phyloP scores from a whole-genome alignment of 1,284 basidiomycete species.

The Caloboletus firmus region DNA sequence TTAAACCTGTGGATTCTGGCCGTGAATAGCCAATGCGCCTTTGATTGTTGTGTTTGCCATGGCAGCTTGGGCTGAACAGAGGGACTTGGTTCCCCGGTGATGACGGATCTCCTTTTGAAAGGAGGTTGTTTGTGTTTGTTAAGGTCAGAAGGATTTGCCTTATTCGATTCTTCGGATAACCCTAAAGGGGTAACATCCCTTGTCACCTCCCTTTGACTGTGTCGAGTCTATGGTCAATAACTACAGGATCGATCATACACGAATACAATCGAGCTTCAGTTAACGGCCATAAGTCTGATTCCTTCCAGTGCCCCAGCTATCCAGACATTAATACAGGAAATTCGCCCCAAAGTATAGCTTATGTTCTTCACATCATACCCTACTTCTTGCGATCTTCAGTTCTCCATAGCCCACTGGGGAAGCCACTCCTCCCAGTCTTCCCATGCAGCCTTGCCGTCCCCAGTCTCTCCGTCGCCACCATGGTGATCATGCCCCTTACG shows the following conservation, averaged over 20 bases:
- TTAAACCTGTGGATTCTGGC: conserved; percentile 86
- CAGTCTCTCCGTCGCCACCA: conserved; percentile 19
- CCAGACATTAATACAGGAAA: neutral
- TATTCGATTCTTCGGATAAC: neutral
- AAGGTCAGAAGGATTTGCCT: conserved; percentile 15
- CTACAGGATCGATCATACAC: neutral
- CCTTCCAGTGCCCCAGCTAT: neutral
- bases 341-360: neutral
- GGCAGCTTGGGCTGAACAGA: conserved; percentile 1
- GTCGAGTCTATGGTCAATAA: neutral
- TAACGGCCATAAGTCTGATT: neutral
- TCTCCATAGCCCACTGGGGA: conserved; percentile 39
- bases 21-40: conserved; percentile 85
- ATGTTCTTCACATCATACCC: neutral
- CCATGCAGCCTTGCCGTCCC: conserved; percentile 42
- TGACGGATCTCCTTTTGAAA: neutral
- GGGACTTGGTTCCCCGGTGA: neutral
- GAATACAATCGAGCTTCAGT: neutral
- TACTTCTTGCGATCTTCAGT: conserved; percentile 18
- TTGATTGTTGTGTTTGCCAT: conserved; percentile 92
- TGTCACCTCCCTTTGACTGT: neutral
- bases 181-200: neutral
- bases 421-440: conserved; percentile 63
- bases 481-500: conserved; percentile 30
- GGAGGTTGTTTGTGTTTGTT: conserved; percentile 25